These are phyloP conservation scores for Linnemannia hyalina DNA, from an alignment of 192 early-diverging fungal species.

Conservation along the genomic window DNA sequence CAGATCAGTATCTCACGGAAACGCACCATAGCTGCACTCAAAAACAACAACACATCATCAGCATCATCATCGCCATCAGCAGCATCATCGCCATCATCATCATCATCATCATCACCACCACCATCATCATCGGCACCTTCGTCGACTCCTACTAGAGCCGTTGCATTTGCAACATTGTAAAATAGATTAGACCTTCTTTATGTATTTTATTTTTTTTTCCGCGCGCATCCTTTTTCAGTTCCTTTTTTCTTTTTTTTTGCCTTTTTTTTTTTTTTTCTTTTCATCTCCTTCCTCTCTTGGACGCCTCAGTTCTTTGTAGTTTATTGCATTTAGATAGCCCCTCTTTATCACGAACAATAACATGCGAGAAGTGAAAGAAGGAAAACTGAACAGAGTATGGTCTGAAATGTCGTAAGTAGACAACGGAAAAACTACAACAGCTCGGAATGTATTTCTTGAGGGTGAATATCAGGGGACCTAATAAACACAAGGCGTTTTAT, in stretches of 20 bases:
- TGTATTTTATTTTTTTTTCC: constrained; percentile 3
- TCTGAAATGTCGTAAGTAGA: no score
- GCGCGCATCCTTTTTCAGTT: neutral
- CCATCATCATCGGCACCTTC: neutral
- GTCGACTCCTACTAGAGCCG: neutral
- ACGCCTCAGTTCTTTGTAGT: neutral
- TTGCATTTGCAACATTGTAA: constrained; percentile 7
- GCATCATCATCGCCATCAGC: neutral
- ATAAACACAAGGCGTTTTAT: no score
- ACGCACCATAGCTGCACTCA: neutral
- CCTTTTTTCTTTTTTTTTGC: neutral
- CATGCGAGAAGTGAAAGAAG: no score
- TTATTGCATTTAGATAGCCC: neutral
- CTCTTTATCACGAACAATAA: neutral
- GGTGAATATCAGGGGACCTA: no score
- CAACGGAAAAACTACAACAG: no score
- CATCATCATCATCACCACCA: neutral
- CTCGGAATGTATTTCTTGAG: no score
- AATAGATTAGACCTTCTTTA: neutral
- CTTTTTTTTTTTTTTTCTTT: neutral
- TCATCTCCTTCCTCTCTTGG: neutral
- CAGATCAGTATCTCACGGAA: neutral
- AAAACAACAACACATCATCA: neutral
- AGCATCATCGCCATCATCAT: neutral
- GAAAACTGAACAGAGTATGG: no score